Evolutionary conservation across 208 protist species (phyloP).

Genomic region (Herpetomonas tarakana): DNA sequence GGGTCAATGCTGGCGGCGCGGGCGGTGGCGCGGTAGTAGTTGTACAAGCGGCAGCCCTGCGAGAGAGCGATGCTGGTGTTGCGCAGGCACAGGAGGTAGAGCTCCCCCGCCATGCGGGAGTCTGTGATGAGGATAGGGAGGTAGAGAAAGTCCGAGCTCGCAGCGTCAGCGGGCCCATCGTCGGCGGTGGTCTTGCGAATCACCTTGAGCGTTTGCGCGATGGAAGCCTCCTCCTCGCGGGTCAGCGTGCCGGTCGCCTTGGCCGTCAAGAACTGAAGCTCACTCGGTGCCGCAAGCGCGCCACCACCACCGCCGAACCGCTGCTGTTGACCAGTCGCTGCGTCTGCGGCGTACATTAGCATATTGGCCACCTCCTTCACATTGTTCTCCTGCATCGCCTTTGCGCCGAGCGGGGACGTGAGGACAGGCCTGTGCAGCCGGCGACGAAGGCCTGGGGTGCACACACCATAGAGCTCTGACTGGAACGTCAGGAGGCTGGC

Average conservation of each 20-base stretch:
- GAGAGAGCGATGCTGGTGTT: constrained; percentile 52
- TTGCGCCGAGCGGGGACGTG: not conserved
- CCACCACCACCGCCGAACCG: not conserved
- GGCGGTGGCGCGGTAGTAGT: constrained; percentile 28
- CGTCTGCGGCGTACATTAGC: not conserved
- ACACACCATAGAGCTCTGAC: constrained; percentile 77
- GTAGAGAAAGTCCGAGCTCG: not conserved
- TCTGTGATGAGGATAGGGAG: constrained; percentile 55
- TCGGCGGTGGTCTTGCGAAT: not conserved
- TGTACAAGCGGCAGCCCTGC: constrained; percentile 37
- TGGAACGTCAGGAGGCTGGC: constrained; percentile 90
- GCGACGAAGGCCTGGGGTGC: constrained; percentile 74
- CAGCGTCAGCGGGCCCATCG: not conserved
- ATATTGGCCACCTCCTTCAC: constrained; percentile 62
- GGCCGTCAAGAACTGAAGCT: not conserved
- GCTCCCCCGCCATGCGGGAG: constrained; percentile 62
- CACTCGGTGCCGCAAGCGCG: not conserved
- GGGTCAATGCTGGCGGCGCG: constrained; percentile 32
- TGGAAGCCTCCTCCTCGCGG: not conserved
- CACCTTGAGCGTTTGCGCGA: constrained; percentile 1
- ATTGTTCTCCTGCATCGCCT: constrained; percentile 48
- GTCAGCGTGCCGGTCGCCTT: not conserved
- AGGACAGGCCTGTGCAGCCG: constrained; percentile 24
- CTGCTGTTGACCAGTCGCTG: too few species aligned
- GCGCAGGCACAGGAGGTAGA: constrained; percentile 59